Conservation (phyloP, 208 protist genomes). For the Wallacemonas rigidus region DNA sequence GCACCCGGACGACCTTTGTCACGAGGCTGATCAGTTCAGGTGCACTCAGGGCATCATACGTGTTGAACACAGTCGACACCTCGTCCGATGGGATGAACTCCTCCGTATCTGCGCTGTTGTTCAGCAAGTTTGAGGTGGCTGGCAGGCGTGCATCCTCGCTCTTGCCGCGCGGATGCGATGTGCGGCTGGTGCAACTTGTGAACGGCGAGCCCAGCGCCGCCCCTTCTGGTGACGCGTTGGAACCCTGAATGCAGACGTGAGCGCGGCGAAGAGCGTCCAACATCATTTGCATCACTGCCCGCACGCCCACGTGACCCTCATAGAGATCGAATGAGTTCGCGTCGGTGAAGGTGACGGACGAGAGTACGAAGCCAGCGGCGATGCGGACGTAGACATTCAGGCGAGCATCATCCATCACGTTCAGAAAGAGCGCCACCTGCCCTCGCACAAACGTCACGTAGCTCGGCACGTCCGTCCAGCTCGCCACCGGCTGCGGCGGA, state of each 20-base stretch:
- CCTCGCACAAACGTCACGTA: slow-evolving; percentile 53
- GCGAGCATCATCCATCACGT: slow-evolving; percentile 29
- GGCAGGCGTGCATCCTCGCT: slow-evolving; percentile 4
- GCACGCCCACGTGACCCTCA: slow-evolving; percentile 60
- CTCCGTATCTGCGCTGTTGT: not conserved
- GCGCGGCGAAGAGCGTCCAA: slow-evolving; percentile 1
- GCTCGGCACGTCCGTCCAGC: slow-evolving; percentile 54
- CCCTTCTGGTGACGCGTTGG: no score
- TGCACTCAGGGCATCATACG: slow-evolving; percentile 3
- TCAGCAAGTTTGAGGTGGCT: not conserved
- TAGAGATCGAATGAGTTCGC: slow-evolving; percentile 49
- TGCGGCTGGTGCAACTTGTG: not conserved
- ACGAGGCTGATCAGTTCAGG: slow-evolving; percentile 39
- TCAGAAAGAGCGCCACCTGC: slow-evolving; percentile 43
- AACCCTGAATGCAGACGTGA: not conserved
- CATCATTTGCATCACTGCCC: slow-evolving; percentile 42
- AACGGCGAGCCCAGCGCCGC: not conserved
- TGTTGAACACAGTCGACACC: not conserved
- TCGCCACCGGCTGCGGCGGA: slow-evolving; percentile 15
- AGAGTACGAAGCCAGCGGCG: slow-evolving; percentile 40
- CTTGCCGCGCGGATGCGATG: not conserved
- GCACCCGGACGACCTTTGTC: slow-evolving; percentile 29
- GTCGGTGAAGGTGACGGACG: slow-evolving; percentile 48
- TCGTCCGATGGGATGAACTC: slow-evolving; percentile 2
- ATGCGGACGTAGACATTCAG: slow-evolving; percentile 46